Base-by-base conservation (phyloP, 768 basidiomycete species). In the Kwoniella heveanensis region DNA sequence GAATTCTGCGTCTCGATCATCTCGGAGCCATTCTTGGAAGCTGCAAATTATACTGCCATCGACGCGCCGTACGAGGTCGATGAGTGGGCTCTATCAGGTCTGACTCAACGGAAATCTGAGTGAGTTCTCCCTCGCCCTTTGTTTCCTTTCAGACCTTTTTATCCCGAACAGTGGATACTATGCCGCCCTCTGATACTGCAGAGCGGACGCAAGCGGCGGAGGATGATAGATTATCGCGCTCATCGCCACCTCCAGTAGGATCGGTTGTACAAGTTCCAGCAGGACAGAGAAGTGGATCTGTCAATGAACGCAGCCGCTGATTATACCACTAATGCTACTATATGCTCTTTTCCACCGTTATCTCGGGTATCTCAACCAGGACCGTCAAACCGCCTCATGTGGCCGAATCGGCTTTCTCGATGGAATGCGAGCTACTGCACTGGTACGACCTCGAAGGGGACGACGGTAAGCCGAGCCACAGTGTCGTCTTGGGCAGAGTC, bases 1-100 rank as follows among this genome's bases (percentile, higher is more conserved):
- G 83, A 88, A 72, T 91, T 91, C 77, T 86, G 86, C 8, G 85
- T 88, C 54, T 88, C 85, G 70, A 85, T 78, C 56, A 86, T 92
- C 68, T 88, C 86, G 59, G 88, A 90, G 76, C 79, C 85, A 0
- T 82, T 82, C 65, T 55, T 82, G 52, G 82, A 83, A 62, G 80
- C 81, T 0, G 69, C 79, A 5, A 82, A 83, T 57, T 80, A 74
- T 66, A 79, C 79, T 1, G 65, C 77, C 22, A 77, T 80, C 48
- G 79, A 81, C 53, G 63, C 77, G 2, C 81, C 82, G 0, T 57
- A 64, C 10, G 78, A 77, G 1, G 71, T 79, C 0, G 71, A 73
- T 25, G 82, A 83, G 62, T 83, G 80, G 80, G 71, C 54, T 10
- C 39, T 80, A 48, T 62, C 68, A 21, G 78, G 78, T 12, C 54